Base-by-base conservation (phyloP, 1,284 basidiomycete genomes). In the Xerocomus tenax region DNA sequence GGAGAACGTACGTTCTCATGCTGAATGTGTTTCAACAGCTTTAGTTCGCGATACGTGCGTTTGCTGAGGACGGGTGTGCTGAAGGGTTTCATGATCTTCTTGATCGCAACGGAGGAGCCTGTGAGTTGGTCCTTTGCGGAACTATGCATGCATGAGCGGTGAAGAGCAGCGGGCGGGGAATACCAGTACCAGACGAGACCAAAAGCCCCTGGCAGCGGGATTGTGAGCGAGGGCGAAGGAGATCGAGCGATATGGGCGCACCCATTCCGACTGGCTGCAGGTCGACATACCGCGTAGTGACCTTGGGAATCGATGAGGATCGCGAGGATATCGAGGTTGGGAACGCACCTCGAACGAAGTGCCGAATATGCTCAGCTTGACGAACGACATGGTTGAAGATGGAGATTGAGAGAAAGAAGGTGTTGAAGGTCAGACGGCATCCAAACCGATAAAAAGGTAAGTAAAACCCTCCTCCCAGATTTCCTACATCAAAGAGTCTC, bases 211-310 rank as follows among this genome's bases (percentile, higher is more conserved):
- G 13, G 50, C 28, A 42, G 49, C 41, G 34, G 56, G 9, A 26
- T 7, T 28, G 56, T 47, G 40, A 54, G 54, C 56, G 49, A 59
- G 54, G 44, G 49, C 43, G 35, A 25, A 26, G 32, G 44, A 41
- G 57, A 63, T 52, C 41, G 45, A 48, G 47, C 50, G 64, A 66
- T 47, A 57, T 53, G 3, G 51, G 74, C 81, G 72, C 61, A 84
- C 90, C 95, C 95, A 98, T 98, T 69, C 95, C 96, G 42, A 98
- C 95, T n/a, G 95, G 95, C 68, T 98, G 96, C 21, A 99, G 84
- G 75, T 98, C 95, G 68, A 96, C 89, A 90, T 99, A 99, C 63
- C 95, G 83, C 52, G 92, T 96, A 16, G 93, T 96, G 48, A 97
- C 93, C 84, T 97, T 69, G 53, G 65, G 70, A 52, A 71, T 68